Percentiles rank a stretch among this genome's conserved stretches.
Conservation (phyloP, 2,329 filamentous ascomycete genomes). For the Penicillium paneum region DNA sequence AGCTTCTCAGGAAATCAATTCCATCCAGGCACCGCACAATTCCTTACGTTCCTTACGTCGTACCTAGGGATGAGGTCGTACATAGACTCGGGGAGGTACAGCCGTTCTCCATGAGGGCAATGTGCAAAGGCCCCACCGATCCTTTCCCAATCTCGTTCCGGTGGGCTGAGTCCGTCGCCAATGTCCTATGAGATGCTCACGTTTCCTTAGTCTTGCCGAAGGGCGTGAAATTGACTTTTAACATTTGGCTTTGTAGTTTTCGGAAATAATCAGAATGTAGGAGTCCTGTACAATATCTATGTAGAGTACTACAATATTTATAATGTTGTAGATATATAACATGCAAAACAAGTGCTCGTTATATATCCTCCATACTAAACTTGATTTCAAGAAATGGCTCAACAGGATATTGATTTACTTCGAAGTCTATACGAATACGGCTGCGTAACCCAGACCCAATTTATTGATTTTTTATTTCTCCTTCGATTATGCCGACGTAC, state of each 20-base stretch:
- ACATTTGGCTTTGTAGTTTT: not conserved
- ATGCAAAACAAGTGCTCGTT: too few species aligned
- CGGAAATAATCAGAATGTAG: too few species aligned
- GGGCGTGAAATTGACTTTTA: constrained; percentile 29
- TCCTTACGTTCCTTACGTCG: not conserved
- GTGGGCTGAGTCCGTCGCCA: constrained; percentile 21
- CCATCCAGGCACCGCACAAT: not conserved
- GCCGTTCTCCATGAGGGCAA: constrained; percentile 4
- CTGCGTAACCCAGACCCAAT: not conserved
- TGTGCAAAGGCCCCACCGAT: constrained; percentile 16
- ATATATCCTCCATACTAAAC: too few species aligned
- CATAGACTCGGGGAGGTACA: not conserved
- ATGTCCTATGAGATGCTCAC: constrained; percentile 14
- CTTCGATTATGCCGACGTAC: not conserved
- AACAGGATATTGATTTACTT: too few species aligned
- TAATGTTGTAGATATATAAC: too few species aligned
- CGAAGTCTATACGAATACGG: not conserved
- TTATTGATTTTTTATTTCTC: not conserved
- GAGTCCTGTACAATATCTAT: too few species aligned
- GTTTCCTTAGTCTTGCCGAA: constrained; percentile 23
- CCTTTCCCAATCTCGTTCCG: constrained; percentile 28
- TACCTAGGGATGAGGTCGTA: not conserved
- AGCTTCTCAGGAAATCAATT: not conserved
- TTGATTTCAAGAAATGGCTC: too few species aligned
- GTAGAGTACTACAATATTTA: too few species aligned